Evolutionary conservation across 768 basidiomycete species (phyloP).

Genomic region (Phaffia tasmanica): DNA sequence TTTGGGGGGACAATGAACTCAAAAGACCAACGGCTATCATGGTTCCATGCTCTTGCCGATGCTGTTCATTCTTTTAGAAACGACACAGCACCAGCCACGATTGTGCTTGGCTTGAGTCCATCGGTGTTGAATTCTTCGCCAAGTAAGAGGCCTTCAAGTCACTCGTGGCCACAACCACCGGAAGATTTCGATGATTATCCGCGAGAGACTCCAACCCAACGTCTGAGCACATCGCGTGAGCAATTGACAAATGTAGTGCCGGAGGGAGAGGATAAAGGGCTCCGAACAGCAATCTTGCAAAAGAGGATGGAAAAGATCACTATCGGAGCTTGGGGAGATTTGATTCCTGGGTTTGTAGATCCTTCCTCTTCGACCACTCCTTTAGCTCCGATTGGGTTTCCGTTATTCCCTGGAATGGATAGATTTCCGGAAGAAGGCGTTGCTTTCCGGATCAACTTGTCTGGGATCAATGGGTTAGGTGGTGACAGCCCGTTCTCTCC

Average conservation of each 20-base stretch:
- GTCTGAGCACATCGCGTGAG: too few species aligned
- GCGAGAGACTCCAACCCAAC: background rate
- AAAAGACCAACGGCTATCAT: constrained; percentile 36
- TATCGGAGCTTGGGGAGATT: background rate
- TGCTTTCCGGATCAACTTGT: background rate
- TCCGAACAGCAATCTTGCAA: background rate
- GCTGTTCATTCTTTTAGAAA: constrained; percentile 67
- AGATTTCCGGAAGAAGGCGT: constrained; percentile 14
- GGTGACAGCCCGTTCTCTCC: background rate
- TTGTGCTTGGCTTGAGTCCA: constrained; percentile 80
- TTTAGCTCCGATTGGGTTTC: constrained; percentile 5
- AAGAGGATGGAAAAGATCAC: constrained; percentile 5
- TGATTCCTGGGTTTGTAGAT: constrained; percentile 13
- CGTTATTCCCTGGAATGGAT: background rate
- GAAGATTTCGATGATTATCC: background rate
- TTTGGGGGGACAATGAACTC: constrained; percentile 39
- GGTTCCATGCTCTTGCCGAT: constrained; percentile 70
- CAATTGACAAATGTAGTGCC: background rate
- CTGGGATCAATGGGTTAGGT: background rate
- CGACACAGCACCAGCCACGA: constrained; percentile 58
- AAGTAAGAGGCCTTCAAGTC: constrained; percentile 43
- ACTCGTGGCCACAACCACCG: constrained; percentile 35
- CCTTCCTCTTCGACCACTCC: background rate
- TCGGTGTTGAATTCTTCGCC: constrained; percentile 47
- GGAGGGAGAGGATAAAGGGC: background rate